Conservation (phyloP, 306 rosid genomes). For the Lithocarpus polystachyus region DNA sequence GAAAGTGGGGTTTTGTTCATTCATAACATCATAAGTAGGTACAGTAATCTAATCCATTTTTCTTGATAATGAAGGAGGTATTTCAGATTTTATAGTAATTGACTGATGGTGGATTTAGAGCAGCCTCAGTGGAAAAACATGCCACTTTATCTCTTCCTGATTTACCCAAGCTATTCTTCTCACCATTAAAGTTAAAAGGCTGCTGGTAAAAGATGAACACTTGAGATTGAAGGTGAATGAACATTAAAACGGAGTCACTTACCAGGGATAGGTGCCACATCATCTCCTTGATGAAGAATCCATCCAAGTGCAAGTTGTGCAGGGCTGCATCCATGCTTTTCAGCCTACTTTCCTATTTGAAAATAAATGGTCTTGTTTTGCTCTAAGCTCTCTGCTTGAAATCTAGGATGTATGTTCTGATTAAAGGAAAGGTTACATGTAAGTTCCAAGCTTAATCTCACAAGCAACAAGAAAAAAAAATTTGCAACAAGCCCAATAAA, state of each 20-base stretch:
- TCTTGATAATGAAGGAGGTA: not conserved
- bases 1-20: not conserved
- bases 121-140: not conserved
- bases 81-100: not conserved
- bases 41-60: not conserved
- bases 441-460: not conserved
- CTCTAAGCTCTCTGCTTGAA: conserved; percentile 54
- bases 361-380: conserved; percentile 50
- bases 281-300: conserved; percentile 59
- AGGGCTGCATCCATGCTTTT: conserved; percentile 45
- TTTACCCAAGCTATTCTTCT: not conserved
- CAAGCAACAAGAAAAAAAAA: not conserved
- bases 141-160: not conserved
- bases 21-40: not conserved
- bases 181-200: not conserved
- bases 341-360: conserved; percentile 44
- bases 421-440: conserved; percentile 5
- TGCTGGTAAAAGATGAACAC: not conserved
- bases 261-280: conserved; percentile 71
- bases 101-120: not conserved
- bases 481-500: not conserved
- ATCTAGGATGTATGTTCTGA: conserved; percentile 51
- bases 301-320: conserved; percentile 70
- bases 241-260: conserved; percentile 3
- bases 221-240: not conserved